Evolutionary conservation across 345 rosid species (phyloP).

Genomic region (Eucalyptus cloeziana): DNA sequence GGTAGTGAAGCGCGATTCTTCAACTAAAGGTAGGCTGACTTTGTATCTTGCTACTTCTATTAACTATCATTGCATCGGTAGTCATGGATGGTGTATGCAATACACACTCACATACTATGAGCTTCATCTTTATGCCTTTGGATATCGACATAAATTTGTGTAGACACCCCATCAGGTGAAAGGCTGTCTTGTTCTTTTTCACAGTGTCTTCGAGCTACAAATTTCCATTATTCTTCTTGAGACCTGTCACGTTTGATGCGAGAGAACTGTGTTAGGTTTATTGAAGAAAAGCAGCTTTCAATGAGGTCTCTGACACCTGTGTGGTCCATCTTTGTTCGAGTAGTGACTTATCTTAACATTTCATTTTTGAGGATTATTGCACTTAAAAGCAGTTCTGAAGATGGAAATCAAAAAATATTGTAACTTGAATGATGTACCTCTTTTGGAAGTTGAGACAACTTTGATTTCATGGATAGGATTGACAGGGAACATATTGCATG

Average conservation of each 20-base stretch:
- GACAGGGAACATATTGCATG: neutral
- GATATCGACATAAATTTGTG: neutral
- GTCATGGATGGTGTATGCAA: neutral
- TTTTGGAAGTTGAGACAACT: neutral
- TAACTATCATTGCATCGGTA: neutral
- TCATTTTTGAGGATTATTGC: neutral
- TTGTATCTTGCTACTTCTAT: neutral
- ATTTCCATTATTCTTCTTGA: neutral
- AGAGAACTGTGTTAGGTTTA: neutral
- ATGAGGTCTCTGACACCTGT: neutral
- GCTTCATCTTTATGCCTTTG: neutral
- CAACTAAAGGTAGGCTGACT: constrained; percentile 57
- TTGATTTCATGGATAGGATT: neutral
- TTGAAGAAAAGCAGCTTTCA: neutral
- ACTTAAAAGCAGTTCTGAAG: neutral
- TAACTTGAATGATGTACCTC: neutral
- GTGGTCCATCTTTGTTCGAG: neutral
- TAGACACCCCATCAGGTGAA: neutral
- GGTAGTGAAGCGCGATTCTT: constrained; percentile 87
- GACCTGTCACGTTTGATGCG: neutral
- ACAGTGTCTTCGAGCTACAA: too few relatives aligned
- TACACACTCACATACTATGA: neutral
- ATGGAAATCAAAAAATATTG: neutral
- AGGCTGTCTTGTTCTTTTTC: neutral
- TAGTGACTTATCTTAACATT: neutral